These are phyloP conservation scores for Paramyrothecium roridum DNA, from an alignment of 2,329 filamentous ascomycete genomes.

Conservation along the genomic window DNA sequence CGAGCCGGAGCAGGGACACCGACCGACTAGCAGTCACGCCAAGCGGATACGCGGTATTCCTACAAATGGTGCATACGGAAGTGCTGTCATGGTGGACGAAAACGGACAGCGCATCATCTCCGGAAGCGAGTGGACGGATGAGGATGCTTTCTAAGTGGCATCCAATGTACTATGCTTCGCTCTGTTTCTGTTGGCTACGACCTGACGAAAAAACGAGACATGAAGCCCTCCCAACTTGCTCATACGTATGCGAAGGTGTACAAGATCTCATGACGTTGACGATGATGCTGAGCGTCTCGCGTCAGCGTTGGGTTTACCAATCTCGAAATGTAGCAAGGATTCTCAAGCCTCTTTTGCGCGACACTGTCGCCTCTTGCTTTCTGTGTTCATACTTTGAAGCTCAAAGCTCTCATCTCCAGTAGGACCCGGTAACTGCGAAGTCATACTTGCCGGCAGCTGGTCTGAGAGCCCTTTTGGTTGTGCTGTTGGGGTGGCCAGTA, in stretches of 20 bases:
- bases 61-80: conserved; percentile 41
- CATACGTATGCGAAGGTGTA: neutral
- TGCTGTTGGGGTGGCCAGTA: too few species aligned
- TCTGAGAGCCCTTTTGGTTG: too few species aligned
- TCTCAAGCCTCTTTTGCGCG: neutral
- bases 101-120: conserved; percentile 62
- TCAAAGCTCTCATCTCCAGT: too few species aligned
- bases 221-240: neutral
- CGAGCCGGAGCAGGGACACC: conserved; percentile 44
- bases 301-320: neutral
- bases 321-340: neutral
- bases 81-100: conserved; percentile 49
- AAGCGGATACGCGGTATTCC: conserved; percentile 56
- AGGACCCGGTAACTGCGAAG: too few species aligned
- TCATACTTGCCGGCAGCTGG: too few species aligned
- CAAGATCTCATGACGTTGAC: neutral
- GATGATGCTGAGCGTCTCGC: neutral
- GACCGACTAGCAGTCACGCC: conserved; percentile 36
- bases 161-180: neutral
- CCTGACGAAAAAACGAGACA: conserved; percentile 1
- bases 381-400: neutral
- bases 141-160: conserved; percentile 50
- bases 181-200: neutral
- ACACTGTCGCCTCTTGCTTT: neutral
- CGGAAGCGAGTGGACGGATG: conserved; percentile 65